Conservation (phyloP, 805 yeast genomes). For the Torulaspora microellipsoides region DNA sequence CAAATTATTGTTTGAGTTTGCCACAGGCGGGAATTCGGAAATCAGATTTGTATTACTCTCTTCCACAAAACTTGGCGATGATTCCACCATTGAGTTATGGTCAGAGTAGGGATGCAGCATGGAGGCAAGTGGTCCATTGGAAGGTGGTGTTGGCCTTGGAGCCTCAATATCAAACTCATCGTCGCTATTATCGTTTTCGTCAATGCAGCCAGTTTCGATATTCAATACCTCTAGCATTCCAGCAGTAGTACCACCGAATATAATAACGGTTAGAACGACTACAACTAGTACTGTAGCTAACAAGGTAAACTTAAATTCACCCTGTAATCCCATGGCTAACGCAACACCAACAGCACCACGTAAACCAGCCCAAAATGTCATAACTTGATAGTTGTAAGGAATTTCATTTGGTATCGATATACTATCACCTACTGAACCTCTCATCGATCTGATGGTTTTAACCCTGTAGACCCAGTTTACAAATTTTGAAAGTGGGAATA, state of each 20-base stretch:
- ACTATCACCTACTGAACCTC: slow-evolving; percentile 27
- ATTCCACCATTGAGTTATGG: slow-evolving; percentile 14
- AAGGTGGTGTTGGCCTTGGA: slow-evolving; percentile 33
- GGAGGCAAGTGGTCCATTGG: slow-evolving; percentile 9
- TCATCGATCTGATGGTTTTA: slow-evolving; percentile 46
- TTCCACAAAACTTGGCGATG: slow-evolving; percentile 6
- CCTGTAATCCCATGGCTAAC: slow-evolving; percentile 93
- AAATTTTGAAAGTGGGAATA: slow-evolving; percentile 83
- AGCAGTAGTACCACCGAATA: slow-evolving; percentile 98
- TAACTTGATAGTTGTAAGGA: slow-evolving; percentile 93
- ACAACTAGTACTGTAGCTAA: slow-evolving; percentile 95
- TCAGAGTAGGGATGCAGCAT: slow-evolving; percentile 30
- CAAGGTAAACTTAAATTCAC: slow-evolving; percentile 82
- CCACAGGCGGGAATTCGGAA: slow-evolving; percentile 9
- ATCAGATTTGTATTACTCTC: slow-evolving; percentile 3
- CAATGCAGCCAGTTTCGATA: slow-evolving; percentile 85
- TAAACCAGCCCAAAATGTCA: slow-evolving; percentile 99
- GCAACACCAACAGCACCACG: slow-evolving; percentile 99
- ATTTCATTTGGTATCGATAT: slow-evolving; percentile 70
- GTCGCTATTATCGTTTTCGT: slow-evolving; percentile 71
- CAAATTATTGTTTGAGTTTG: slow-evolving; percentile 2
- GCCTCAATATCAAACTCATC: slow-evolving; percentile 95
- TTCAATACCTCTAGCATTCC: slow-evolving; percentile 95
- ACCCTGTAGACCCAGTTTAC: slow-evolving; percentile 74
- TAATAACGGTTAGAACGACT: slow-evolving; percentile 90